These are phyloP conservation scores for Magnolia changhungtana DNA, from an alignment of 164 flowering plant species.

Conservation along the genomic window DNA sequence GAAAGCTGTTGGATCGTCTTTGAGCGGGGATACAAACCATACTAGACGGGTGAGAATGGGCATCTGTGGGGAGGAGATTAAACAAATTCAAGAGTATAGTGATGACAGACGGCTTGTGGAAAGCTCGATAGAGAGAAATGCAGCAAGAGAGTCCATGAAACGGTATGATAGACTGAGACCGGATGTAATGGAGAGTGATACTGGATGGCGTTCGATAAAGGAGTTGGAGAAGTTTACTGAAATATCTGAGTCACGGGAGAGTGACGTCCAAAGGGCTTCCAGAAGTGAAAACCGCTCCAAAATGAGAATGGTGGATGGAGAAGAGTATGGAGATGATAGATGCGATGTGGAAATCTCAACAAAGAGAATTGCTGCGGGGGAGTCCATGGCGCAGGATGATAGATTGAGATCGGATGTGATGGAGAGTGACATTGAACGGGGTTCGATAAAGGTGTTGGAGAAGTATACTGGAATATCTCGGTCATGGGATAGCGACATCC, in stretches of 20 bases:
- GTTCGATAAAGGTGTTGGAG: conserved; percentile 43
- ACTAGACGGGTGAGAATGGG: conserved; percentile 16
- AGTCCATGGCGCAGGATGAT: neutral
- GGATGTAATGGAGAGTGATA: conserved; percentile 13
- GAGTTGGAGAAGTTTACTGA: conserved; percentile 28
- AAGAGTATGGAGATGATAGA: conserved; percentile 20
- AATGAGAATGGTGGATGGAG: neutral
- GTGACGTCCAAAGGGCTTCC: conserved; percentile 24
- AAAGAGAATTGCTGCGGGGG: conserved; percentile 12
- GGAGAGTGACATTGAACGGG: conserved; percentile 28
- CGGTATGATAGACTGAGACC: neutral
- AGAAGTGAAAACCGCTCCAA: conserved; percentile 12
- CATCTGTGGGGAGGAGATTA: conserved; percentile 13
- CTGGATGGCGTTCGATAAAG: conserved; percentile 43
- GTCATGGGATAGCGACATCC: conserved; percentile 12
- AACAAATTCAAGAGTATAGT: conserved; percentile 18
- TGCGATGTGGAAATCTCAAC: conserved; percentile 12
- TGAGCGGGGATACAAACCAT: conserved; percentile 15
- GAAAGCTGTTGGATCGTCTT: conserved; percentile 31
- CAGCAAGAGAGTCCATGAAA: conserved; percentile 5
- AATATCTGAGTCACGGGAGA: conserved; percentile 17
- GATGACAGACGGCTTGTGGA: conserved; percentile 16
- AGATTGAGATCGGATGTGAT: neutral
- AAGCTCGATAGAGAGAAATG: conserved; percentile 14
- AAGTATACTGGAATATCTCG: conserved; percentile 18